These are phyloP conservation scores for Helicostylum pulchrum DNA, from an alignment of 192 early-diverging fungal genomes.

Conservation along the genomic window DNA sequence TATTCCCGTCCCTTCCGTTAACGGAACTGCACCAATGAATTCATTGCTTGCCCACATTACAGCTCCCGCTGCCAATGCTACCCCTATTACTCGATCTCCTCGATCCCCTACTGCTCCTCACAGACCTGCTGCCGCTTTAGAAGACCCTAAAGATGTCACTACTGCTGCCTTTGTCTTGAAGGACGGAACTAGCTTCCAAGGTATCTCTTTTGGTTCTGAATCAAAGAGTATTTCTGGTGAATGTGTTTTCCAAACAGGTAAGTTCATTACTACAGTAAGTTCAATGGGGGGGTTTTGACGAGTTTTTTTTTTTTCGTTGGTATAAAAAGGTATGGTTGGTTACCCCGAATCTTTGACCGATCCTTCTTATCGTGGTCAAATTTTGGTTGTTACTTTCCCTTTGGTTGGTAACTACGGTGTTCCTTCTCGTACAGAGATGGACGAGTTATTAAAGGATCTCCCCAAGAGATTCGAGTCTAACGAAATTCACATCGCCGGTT, in stretches of 20 bases:
- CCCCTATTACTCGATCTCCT: constrained; percentile 24
- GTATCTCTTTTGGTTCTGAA: constrained; percentile 93
- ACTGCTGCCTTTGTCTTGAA: constrained; percentile 76
- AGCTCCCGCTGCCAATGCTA: constrained; percentile 28
- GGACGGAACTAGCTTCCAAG: constrained; percentile 82
- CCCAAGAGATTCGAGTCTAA: constrained; percentile 95
- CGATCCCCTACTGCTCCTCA: constrained; percentile 34
- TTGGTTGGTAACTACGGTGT: constrained; percentile 98
- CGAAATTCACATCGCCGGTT: constrained; percentile 89
- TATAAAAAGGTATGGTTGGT: constrained; percentile 81
- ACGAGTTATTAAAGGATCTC: constrained; percentile 79
- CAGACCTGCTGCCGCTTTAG: constrained; percentile 26
- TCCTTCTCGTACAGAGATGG: constrained; percentile 82
- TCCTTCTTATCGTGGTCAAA: constrained; percentile 97
- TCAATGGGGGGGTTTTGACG: neutral
- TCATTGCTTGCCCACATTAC: constrained; percentile 20
- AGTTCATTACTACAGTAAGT: neutral
- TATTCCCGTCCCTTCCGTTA: constrained; percentile 4
- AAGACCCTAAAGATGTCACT: constrained; percentile 38
- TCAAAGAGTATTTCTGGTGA: constrained; percentile 82
- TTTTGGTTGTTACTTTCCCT: constrained; percentile 97
- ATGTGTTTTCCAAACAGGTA: constrained; percentile 98
- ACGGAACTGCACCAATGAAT: constrained; percentile 4
- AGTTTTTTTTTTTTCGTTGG: constrained; percentile 8
- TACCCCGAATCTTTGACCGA: constrained; percentile 98